Conservation (phyloP, 2,329 filamentous ascomycete genomes). For the Venturia oleaginea region DNA sequence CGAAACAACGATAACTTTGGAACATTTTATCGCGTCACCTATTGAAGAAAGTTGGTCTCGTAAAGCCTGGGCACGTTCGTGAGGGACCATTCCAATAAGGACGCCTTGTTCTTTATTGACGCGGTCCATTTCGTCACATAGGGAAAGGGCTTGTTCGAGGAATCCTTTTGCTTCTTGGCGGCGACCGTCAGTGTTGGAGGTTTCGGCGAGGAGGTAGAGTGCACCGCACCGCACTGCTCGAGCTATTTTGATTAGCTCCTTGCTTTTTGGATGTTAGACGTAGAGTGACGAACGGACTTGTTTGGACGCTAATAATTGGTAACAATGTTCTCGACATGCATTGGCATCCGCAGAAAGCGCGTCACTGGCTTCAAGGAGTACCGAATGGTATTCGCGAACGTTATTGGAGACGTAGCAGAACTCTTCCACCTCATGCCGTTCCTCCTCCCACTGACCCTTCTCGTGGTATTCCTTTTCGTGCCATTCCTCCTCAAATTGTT, state of each 20-base stretch:
- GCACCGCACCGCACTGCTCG: not conserved
- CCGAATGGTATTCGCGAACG: not conserved
- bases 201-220: not conserved
- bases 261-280: not conserved
- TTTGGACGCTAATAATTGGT: not conserved
- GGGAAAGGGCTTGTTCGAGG: not conserved
- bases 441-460: not conserved
- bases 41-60: not conserved
- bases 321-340: not conserved
- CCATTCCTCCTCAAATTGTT: not conserved
- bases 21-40: not conserved
- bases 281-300: not conserved
- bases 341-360: not conserved
- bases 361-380: not conserved
- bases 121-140: not conserved
- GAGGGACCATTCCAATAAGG: not conserved
- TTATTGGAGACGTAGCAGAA: not conserved
- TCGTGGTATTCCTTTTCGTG: not conserved
- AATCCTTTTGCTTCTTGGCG: conserved; percentile 1
- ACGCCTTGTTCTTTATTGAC: not conserved
- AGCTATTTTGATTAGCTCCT: not conserved
- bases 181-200: not conserved
- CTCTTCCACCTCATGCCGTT: not conserved
- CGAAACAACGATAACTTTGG: not conserved
- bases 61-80: not conserved